Conservation (phyloP, 2,329 filamentous ascomycete species). For the Biscogniauxia sp. region DNA sequence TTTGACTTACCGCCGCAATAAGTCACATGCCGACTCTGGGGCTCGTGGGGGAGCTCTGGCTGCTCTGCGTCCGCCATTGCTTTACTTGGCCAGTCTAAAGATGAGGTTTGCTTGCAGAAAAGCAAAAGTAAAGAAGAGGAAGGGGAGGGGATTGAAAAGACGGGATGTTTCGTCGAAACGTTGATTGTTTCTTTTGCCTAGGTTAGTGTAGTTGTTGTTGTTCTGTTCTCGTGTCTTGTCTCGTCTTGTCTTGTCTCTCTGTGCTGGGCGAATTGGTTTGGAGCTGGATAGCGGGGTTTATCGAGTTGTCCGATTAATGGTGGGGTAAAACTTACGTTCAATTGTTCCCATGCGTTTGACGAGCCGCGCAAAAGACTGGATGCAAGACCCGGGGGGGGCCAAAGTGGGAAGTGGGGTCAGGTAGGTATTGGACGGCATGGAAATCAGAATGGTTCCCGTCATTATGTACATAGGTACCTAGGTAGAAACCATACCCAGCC, state of each 20-base stretch:
- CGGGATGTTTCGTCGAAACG: constrained; percentile 14
- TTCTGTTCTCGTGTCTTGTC: background rate
- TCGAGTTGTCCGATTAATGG: background rate
- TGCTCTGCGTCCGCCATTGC: constrained; percentile 55
- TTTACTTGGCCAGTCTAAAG: constrained; percentile 6
- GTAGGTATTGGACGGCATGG: no score
- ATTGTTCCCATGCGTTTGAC: background rate
- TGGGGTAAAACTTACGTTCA: background rate
- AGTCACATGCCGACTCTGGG: constrained; percentile 49
- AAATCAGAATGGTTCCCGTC: no score
- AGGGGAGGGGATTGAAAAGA: constrained; percentile 6
- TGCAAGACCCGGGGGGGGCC: background rate
- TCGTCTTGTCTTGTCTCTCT: background rate
- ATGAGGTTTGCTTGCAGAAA: background rate
- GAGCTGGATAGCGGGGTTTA: background rate
- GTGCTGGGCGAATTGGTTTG: background rate
- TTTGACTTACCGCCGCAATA: constrained; percentile 58
- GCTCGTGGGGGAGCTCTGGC: constrained; percentile 43
- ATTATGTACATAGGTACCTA: no score
- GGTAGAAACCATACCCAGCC: no score
- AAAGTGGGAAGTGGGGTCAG: background rate
- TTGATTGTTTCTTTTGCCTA: background rate
- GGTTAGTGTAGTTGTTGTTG: background rate
- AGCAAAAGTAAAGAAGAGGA: background rate
- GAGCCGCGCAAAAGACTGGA: background rate